phyloP scores from a whole-genome alignment of 768 basidiomycete species.

The Podaxis mareebaensis region DNA sequence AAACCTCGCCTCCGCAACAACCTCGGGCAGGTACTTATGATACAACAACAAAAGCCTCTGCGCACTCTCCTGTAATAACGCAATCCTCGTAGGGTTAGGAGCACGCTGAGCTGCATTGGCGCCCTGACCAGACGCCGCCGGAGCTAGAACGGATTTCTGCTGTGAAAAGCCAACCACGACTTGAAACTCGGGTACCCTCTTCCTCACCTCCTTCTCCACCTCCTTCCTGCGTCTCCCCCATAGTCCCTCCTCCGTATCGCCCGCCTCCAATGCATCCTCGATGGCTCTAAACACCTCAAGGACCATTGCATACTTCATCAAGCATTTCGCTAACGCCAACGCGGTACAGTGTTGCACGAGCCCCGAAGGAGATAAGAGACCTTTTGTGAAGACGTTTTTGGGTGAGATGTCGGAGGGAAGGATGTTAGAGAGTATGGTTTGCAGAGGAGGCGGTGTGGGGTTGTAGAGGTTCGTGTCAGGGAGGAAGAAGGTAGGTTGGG shows the following conservation, averaged over 20 bases:
- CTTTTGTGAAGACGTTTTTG: slow-evolving; percentile 78
- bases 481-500: slow-evolving; percentile 61
- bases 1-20: slow-evolving; percentile 80
- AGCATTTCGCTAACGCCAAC: slow-evolving; percentile 70
- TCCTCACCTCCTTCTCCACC: slow-evolving; percentile 72
- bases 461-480: slow-evolving; percentile 50
- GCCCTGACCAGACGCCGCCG: background rate
- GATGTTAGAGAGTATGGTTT: slow-evolving; percentile 71
- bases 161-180: slow-evolving; percentile 85
- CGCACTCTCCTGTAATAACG: slow-evolving; percentile 76
- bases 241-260: slow-evolving; percentile 57
- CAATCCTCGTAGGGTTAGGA: slow-evolving; percentile 41
- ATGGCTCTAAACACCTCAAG: slow-evolving; percentile 48
- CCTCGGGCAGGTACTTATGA: slow-evolving; percentile 69
- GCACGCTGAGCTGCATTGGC: slow-evolving; percentile 4
- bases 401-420: slow-evolving; percentile 73
- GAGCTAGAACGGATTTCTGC: slow-evolving; percentile 34
- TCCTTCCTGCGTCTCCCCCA: slow-evolving; percentile 72
- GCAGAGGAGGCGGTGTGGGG: slow-evolving; percentile 74
- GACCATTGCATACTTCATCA: slow-evolving; percentile 69
- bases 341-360: slow-evolving; percentile 89
- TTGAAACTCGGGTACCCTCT: slow-evolving; percentile 82
- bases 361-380: slow-evolving; percentile 66
- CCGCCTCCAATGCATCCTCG: slow-evolving; percentile 57
- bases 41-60: slow-evolving; percentile 85